A percentile compares a stretch with the other conserved stretches of the same genome.
phyloP scores from a whole-genome alignment of 192 early-diverging fungal genomes.

The Linnemannia exigua region DNA sequence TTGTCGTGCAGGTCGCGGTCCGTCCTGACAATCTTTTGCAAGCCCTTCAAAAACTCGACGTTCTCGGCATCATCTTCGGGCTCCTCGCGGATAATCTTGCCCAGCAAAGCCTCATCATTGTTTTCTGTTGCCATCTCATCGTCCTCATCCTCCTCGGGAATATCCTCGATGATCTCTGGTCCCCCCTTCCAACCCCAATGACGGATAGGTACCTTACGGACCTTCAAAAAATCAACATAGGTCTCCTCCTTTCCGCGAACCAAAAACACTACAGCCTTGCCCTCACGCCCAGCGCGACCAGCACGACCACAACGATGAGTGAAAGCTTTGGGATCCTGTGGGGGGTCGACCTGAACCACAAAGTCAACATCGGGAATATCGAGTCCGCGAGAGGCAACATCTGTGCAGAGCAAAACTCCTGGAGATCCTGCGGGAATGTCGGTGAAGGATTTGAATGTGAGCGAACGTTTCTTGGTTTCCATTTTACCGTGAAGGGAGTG shows the following conservation, averaged over 20 bases:
- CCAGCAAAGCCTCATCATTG: slow-evolving; percentile 25
- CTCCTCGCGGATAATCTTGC: slow-evolving; percentile 36
- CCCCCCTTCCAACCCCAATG: slow-evolving; percentile 66
- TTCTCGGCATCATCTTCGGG: slow-evolving; percentile 60
- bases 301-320: slow-evolving; percentile 96
- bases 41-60: slow-evolving; percentile 63
- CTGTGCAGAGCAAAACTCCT: slow-evolving; percentile 92
- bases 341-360: slow-evolving; percentile 96
- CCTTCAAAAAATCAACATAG: slow-evolving; percentile 88
- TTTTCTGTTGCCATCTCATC: background rate
- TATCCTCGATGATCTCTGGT: slow-evolving; percentile 49
- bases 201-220: slow-evolving; percentile 91
- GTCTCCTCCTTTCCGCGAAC: slow-evolving; percentile 87
- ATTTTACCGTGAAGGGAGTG: slow-evolving; percentile 94
- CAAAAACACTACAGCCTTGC: slow-evolving; percentile 90
- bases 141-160: slow-evolving; percentile 22
- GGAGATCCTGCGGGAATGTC: slow-evolving; percentile 71
- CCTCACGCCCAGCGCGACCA: slow-evolving; percentile 87
- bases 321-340: slow-evolving; percentile 96
- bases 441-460: slow-evolving; percentile 84
- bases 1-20: slow-evolving; percentile 89
- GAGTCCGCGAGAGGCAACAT: slow-evolving; percentile 95
- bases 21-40: slow-evolving; percentile 69
- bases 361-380: slow-evolving; percentile 97
- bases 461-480: slow-evolving; percentile 88